Conservation (phyloP, 345 rosid genomes). For the Hibiscus mutabilis region DNA sequence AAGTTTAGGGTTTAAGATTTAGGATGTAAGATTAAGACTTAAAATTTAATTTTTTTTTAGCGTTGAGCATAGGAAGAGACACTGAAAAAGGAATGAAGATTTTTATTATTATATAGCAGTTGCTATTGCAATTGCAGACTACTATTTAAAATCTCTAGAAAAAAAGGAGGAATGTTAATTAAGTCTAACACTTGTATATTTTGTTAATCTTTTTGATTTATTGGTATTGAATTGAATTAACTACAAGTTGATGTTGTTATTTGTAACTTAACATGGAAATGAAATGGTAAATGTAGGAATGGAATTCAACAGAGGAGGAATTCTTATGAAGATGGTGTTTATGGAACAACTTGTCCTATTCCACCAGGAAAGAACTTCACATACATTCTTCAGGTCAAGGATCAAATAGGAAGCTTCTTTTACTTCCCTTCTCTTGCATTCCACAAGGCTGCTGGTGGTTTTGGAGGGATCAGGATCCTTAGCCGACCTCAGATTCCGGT, state of each 20-base stretch:
- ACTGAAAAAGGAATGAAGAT: too few species aligned
- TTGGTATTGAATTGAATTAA: too few species aligned
- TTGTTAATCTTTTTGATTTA: neutral
- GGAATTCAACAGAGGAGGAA: neutral
- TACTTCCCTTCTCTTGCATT: neutral
- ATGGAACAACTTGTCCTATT: neutral
- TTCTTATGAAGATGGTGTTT: neutral
- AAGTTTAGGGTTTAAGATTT: too few species aligned
- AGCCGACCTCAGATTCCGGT: neutral
- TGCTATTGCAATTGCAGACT: too few species aligned
- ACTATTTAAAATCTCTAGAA: too few species aligned
- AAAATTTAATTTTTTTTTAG: too few species aligned
- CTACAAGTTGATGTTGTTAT: neutral
- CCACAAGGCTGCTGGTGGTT: neutral
- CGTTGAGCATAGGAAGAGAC: too few species aligned
- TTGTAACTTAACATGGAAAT: neutral
- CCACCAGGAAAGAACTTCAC: neutral
- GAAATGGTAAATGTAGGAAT: neutral
- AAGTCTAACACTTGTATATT: neutral
- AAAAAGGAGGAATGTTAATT: too few species aligned
- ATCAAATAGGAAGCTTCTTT: neutral
- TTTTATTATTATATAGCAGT: too few species aligned
- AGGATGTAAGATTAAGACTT: too few species aligned
- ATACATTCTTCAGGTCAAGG: neutral
- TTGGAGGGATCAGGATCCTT: neutral